These are phyloP conservation scores for Huntiella omanensis DNA, from an alignment of 2,329 filamentous ascomycete species.

Conservation along the genomic window DNA sequence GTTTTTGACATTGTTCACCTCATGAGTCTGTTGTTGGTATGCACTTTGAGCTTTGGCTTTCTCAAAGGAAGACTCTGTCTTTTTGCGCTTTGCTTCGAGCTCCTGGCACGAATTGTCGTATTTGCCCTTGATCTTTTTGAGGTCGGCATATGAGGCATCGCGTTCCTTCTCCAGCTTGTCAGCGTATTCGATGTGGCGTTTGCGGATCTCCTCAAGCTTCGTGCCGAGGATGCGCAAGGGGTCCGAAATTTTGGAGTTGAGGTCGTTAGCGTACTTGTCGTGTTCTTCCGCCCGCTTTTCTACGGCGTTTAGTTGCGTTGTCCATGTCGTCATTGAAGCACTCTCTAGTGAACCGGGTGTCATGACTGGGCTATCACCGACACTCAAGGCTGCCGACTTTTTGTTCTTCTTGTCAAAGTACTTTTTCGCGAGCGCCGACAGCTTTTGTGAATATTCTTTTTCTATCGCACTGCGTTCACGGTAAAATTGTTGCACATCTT, in stretches of 20 bases:
- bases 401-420: constrained; percentile 95
- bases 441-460: constrained; percentile 86
- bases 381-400: constrained; percentile 72
- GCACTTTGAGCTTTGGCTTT: constrained; percentile 79
- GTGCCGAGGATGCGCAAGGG: constrained; percentile 56
- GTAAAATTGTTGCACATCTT: constrained; percentile 95
- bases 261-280: constrained; percentile 62
- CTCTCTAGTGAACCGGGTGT: constrained; percentile 91
- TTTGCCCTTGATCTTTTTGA: constrained; percentile 80
- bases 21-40: constrained; percentile 78
- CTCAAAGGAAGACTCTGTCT: constrained; percentile 84
- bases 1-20: constrained; percentile 98
- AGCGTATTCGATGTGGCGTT: constrained; percentile 76
- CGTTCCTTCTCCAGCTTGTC: constrained; percentile 77
- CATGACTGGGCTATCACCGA: constrained; percentile 80
- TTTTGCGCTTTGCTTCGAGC: constrained; percentile 85
- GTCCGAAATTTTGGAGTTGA: constrained; percentile 67
- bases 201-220: constrained; percentile 81
- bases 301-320: constrained; percentile 76
- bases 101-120: constrained; percentile 90
- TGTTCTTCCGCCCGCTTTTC: constrained; percentile 79
- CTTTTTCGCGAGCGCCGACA: constrained; percentile 76
- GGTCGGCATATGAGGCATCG: constrained; percentile 62
- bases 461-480: constrained; percentile 85
- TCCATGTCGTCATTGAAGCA: constrained; percentile 92